Conservation (phyloP, 257 asterid genomes). For the Prunella vulgaris region DNA sequence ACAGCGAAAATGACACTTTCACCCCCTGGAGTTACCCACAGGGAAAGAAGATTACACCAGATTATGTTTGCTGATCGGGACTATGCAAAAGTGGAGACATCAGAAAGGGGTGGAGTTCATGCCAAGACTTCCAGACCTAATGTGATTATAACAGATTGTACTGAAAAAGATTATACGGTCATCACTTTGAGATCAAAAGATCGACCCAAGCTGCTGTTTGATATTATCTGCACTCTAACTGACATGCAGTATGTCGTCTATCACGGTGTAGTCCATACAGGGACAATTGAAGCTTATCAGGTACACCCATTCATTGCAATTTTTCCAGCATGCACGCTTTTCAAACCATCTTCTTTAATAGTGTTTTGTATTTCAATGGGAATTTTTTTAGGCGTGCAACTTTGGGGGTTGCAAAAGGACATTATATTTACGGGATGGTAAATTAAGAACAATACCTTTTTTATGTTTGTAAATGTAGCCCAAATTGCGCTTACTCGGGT, state of each 20-base stretch:
- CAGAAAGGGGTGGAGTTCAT: constrained; percentile 24
- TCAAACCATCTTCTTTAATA: not conserved
- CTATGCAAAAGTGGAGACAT: constrained; percentile 41
- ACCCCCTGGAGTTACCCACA: constrained; percentile 60
- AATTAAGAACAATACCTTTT: too few relatives aligned
- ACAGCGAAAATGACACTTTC: constrained; percentile 62
- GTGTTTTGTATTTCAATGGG: not conserved
- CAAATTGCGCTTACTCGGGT: too few relatives aligned
- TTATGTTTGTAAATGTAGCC: too few relatives aligned
- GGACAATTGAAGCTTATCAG: constrained; percentile 71
- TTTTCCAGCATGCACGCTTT: not conserved
- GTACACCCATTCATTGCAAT: constrained; percentile 22
- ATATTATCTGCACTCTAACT: constrained; percentile 69
- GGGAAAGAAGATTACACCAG: constrained; percentile 83
- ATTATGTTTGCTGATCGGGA: constrained; percentile 84
- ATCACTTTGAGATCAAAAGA: constrained; percentile 68
- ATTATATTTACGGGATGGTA: too few relatives aligned
- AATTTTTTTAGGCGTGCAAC: too few relatives aligned
- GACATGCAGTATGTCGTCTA: constrained; percentile 84
- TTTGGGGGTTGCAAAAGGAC: too few relatives aligned
- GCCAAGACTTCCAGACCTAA: constrained; percentile 46
- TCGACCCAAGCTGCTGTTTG: constrained; percentile 80
- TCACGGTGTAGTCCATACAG: constrained; percentile 77
- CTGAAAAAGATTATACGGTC: constrained; percentile 64
- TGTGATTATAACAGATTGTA: constrained; percentile 53